Evolutionary conservation across 192 early-diverging fungal genomes (phyloP), one percentile per base, ranked within the genome.

Genomic region (Gigaspora rosea): DNA sequence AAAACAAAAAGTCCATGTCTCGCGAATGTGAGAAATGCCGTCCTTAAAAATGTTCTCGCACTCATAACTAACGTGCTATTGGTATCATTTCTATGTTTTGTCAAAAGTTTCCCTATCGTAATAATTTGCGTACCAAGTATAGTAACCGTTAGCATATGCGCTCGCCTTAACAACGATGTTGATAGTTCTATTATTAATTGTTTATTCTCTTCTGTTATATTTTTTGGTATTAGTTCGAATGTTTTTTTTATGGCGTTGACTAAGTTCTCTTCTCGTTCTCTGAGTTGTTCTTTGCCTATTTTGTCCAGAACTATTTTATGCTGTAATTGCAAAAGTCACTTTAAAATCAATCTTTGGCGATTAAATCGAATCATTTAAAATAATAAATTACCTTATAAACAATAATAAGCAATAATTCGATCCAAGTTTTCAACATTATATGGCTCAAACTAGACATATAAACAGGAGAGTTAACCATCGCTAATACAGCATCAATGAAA

Each of bases 1-100:
- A 90, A 79, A 2, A 90, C 86, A 82, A 90, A 90, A n/a, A 90
- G 80, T 13, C 88, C 88, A 68, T 84, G 85, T 16, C 78, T 83
- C 46, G 87, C 84, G 76, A 90, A 90, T 47, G 81, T 82, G 18
- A 86, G 75, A 59, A 90, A 88, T 1, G 87, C 87, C 22, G 78
- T 78, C 48, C 85, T 85, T 51, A 90, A 77, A 76, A 90, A 90
- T 35, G 79, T 82, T 51, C 75, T 84, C 7, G 87, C 87, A n/a
- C 83, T 82, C 18, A 85, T 71, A 49, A 87, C 73, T 0, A 90
- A 80, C 8, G 84, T 82, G 46, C 86, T 85, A 8, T 76, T 75
- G 12, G 84, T 76, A 50, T 87, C 76, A 8, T 80, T 80, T 46
- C 78, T 79, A n/a, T 81, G 61, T 47, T 81, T 85, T 1, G 87